These are phyloP conservation scores for Kwoniella heveanensis DNA, from an alignment of 768 basidiomycete species.

Conservation along the genomic window DNA sequence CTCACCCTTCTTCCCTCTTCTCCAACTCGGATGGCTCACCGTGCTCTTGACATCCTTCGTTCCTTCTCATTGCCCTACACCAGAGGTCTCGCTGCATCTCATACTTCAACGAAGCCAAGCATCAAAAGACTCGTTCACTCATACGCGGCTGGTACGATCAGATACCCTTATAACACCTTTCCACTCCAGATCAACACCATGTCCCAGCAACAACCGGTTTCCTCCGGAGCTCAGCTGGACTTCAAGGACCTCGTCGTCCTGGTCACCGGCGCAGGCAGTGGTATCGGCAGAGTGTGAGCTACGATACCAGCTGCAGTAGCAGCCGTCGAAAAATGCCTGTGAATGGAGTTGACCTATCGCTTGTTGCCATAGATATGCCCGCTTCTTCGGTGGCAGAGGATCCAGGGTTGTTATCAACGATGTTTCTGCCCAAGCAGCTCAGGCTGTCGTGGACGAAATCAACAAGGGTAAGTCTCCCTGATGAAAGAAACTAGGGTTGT, in stretches of 20 bases:
- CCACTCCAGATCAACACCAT: background rate
- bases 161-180: slow-evolving; percentile 2
- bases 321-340: no score
- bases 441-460: slow-evolving; percentile 90
- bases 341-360: no score
- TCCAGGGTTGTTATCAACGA: slow-evolving; percentile 96
- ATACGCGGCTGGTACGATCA: background rate
- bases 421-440: slow-evolving; percentile 80
- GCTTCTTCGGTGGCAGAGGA: slow-evolving; percentile 87
- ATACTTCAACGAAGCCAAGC: no score
- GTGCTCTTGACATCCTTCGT: background rate
- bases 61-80: background rate
- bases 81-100: background rate
- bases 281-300: slow-evolving; percentile 84
- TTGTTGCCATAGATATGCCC: slow-evolving; percentile 80
- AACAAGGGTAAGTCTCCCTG: slow-evolving; percentile 71
- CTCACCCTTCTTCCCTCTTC: slow-evolving; percentile 1
- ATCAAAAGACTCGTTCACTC: background rate
- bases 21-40: background rate
- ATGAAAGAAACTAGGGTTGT: no score
- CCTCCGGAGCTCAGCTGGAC: slow-evolving; percentile 24
- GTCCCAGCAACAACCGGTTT: slow-evolving; percentile 14
- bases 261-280: slow-evolving; percentile 93
- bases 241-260: slow-evolving; percentile 67
- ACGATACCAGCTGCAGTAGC: no score